Percentiles rank a stretch among this genome's conserved stretches.
phyloP scores from a whole-genome alignment of 257 asterid species.

The Dorcoceras hygrometricum region DNA sequence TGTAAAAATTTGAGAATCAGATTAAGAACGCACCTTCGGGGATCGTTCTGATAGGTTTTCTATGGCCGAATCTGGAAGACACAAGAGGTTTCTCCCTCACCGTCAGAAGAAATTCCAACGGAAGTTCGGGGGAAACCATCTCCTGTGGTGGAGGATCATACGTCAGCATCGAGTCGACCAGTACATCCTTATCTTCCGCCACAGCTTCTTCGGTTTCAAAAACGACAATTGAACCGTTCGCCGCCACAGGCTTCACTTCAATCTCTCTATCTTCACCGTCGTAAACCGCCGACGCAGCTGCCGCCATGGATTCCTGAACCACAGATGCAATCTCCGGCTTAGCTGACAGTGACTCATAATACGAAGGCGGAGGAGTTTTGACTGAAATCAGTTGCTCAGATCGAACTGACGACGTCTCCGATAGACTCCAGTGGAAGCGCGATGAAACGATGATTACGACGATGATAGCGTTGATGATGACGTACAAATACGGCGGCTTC shows the following conservation, averaged over 20 bases:
- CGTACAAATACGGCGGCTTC: conserved; percentile 33
- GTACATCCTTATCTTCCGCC: conserved; percentile 24
- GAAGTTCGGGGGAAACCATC: conserved; percentile 25
- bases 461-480: conserved; percentile 32
- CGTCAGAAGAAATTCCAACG: conserved; percentile 30
- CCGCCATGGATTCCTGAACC: conserved; percentile 10
- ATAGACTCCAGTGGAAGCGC: conserved; percentile 38
- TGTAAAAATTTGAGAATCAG: neutral
- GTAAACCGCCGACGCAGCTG: conserved; percentile 27
- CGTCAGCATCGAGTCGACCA: conserved; percentile 23
- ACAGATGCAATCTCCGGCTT: conserved; percentile 21
- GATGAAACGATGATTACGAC: conserved; percentile 33
- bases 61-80: neutral
- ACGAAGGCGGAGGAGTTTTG: conserved; percentile 36
- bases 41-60: neutral
- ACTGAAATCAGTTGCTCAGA: conserved; percentile 32
- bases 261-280: conserved; percentile 24
- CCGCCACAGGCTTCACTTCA: conserved; percentile 45
- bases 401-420: conserved; percentile 24
- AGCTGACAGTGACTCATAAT: conserved; percentile 18
- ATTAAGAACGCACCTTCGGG: neutral
- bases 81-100: conserved; percentile 42
- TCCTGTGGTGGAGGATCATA: conserved; percentile 21
- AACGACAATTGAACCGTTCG: conserved; percentile 37
- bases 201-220: conserved; percentile 24